Base-by-base conservation (phyloP, 2,329 filamentous ascomycete genomes). In the Helminthosporium solani region DNA sequence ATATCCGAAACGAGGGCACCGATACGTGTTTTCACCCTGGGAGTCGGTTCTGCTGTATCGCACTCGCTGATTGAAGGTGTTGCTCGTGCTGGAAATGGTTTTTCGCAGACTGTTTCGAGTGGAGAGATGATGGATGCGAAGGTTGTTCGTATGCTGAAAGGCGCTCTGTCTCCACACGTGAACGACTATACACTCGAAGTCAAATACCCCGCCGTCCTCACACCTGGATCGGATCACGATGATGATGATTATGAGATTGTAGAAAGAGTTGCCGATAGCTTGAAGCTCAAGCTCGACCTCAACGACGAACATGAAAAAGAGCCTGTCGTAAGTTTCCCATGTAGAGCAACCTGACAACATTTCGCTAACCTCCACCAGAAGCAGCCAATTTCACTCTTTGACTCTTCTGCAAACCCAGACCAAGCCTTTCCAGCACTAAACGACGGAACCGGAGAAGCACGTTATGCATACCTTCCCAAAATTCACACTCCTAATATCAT, bases 101-200 rank as follows among this genome's bases (percentile, higher is more conserved):
- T 79, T 46, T 71, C 75, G 5, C 86, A 90, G 63, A 74, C 78
- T 0, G 84, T 89, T 0, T 74, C 73, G 1, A 69, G 80, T 6
- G 71, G 78, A 1, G 86, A 90, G 62, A 82, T 84, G 58, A 80
- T 88, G 68, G 82, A 86, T 56, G 79, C 72, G 52, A 87, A 86
- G 61, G 77, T 89, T 1, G 76, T 90, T 2, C 78, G 86, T 2
- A 90, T 90, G 86, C 73, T 90, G 46, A 88, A 87, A 60, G 86
- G 80, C 0, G 82, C 85, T 0, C 67, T 90, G 16, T 82, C 79
- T 2, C 84, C 85, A 0, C 85, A 88, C 51, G 73, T 87, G 35
- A 77, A 70, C 14, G 78, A 88, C 58, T 87, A 84, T 58, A 76
- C 73, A 0, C 70, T 89, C 1, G 81, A 86, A 57, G 70, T 88